These are phyloP conservation scores for Ceratocystis cubensis DNA, from an alignment of 2,329 filamentous ascomycete species.

Conservation along the genomic window DNA sequence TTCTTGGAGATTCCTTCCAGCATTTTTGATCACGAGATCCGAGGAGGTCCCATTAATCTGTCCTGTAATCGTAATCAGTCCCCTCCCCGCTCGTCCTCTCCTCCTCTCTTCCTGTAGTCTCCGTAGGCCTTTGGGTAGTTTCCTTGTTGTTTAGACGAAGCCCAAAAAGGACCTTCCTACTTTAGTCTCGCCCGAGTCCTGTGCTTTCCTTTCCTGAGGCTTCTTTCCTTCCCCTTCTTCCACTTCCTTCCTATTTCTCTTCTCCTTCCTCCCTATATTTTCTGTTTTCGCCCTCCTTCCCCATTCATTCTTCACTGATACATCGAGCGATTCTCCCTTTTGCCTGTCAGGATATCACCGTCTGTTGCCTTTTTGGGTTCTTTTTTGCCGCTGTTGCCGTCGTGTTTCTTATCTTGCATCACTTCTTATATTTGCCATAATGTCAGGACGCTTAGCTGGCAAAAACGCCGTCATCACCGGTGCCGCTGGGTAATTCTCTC, in stretches of 20 bases:
- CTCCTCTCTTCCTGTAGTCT: neutral
- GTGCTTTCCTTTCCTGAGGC: neutral
- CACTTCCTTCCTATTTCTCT: neutral
- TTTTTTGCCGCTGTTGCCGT: neutral
- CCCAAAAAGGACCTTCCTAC: neutral
- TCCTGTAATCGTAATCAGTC: slow-evolving; percentile 6
- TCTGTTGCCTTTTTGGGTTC: neutral
- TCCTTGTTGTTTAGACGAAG: neutral
- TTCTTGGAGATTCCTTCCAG: slow-evolving; percentile 2
- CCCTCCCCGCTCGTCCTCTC: neutral
- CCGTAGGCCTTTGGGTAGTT: neutral
- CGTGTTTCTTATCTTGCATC: neutral
- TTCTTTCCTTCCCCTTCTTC: neutral
- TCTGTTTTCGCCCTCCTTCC: neutral
- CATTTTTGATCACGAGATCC: slow-evolving; percentile 6
- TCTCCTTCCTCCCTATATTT: neutral
- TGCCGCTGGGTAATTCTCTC: slow-evolving; percentile 60
- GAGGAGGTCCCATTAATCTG: neutral
- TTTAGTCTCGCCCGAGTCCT: neutral
- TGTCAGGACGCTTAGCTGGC: slow-evolving; percentile 40
- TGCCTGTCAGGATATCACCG: neutral
- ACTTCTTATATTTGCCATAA: slow-evolving; percentile 1
- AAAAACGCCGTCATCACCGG: slow-evolving; percentile 67
- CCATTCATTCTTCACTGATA: neutral
- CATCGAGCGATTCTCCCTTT: neutral